Evolutionary conservation across 345 rosid species (phyloP).

Genomic region (Ceriops decandra): DNA sequence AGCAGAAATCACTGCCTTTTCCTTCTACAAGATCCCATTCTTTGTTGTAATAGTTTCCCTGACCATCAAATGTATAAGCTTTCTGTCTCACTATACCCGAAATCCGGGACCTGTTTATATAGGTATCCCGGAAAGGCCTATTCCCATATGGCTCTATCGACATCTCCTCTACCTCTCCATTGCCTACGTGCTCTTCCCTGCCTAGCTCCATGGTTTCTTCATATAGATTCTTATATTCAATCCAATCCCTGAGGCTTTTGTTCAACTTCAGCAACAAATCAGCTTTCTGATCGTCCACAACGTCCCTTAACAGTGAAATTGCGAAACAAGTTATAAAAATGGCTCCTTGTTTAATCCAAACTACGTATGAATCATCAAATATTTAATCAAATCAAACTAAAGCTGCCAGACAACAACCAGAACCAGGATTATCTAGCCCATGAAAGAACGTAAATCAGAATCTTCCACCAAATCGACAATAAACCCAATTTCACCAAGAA

Average conservation of each 20-base stretch:
- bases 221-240: background rate
- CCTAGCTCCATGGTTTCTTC: slow-evolving; percentile 44
- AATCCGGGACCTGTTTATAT: slow-evolving; percentile 23
- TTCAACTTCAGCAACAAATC: slow-evolving; percentile 1
- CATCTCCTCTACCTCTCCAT: slow-evolving; percentile 52
- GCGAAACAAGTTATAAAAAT: background rate
- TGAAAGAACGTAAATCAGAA: slow-evolving; percentile 13
- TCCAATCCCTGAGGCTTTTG: slow-evolving; percentile 5
- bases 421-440: slow-evolving; percentile 8
- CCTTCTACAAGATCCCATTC: slow-evolving; percentile 89
- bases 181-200: slow-evolving; percentile 28
- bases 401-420: slow-evolving; percentile 1
- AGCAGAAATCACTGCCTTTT: slow-evolving; percentile 68
- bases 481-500: slow-evolving; percentile 8
- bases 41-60: slow-evolving; percentile 57
- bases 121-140: slow-evolving; percentile 19
- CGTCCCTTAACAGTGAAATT: background rate
- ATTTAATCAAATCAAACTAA: background rate
- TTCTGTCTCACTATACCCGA: slow-evolving; percentile 71
- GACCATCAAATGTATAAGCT: slow-evolving; percentile 85
- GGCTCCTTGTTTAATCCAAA: background rate
- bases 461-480: slow-evolving; percentile 9
- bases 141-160: slow-evolving; percentile 35
- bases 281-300: slow-evolving; percentile 13
- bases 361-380: background rate